These are phyloP conservation scores for Penicillium capsulatum DNA, from an alignment of 2,329 filamentous ascomycete genomes.

Conservation along the genomic window DNA sequence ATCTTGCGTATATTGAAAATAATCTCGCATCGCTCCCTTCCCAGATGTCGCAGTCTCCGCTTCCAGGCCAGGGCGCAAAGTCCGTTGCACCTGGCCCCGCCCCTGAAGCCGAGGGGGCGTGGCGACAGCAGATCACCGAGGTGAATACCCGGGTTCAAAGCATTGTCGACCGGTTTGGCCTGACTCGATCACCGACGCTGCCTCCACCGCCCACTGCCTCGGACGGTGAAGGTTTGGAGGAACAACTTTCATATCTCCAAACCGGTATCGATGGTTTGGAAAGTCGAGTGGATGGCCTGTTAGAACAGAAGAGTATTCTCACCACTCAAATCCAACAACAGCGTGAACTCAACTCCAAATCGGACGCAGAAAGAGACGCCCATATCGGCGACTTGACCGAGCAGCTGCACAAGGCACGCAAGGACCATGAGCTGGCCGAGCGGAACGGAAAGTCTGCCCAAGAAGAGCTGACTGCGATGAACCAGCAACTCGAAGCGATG, in stretches of 20 bases:
- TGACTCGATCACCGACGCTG: constrained; percentile 45
- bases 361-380: constrained; percentile 58
- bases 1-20: constrained; percentile 68
- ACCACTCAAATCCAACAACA: constrained; percentile 94
- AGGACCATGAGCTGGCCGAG: constrained; percentile 56
- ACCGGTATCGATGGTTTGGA: constrained; percentile 75
- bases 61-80: background rate
- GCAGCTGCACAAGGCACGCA: constrained; percentile 58
- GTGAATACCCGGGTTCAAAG: constrained; percentile 63
- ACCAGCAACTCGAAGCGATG: constrained; percentile 43
- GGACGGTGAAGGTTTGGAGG: constrained; percentile 54
- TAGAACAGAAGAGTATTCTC: constrained; percentile 84
- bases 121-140: constrained; percentile 50
- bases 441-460: constrained; percentile 38
- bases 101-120: constrained; percentile 43
- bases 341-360: constrained; percentile 84
- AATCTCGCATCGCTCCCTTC: constrained; percentile 59
- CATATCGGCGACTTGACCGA: constrained; percentile 45
- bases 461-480: constrained; percentile 41
- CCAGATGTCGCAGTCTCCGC: constrained; percentile 22
- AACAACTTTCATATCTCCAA: constrained; percentile 72
- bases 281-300: constrained; percentile 67
- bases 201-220: constrained; percentile 57
- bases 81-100: constrained; percentile 7
- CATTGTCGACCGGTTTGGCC: constrained; percentile 49